These are phyloP conservation scores for Metschnikowia matae DNA, from an alignment of 805 yeast species.

Conservation along the genomic window DNA sequence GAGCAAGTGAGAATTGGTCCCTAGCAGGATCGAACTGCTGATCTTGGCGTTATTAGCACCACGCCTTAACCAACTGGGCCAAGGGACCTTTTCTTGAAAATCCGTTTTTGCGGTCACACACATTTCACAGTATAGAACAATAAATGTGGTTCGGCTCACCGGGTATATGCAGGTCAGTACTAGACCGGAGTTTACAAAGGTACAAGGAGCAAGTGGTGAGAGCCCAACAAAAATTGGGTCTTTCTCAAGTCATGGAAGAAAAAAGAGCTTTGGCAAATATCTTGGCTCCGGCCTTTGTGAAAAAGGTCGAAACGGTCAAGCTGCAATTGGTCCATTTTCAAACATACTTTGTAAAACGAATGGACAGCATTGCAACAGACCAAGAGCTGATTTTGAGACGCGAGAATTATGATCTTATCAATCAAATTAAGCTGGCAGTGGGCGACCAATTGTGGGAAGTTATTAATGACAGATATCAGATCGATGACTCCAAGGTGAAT, in stretches of 20 bases:
- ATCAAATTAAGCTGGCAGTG: neutral
- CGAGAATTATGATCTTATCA: no score
- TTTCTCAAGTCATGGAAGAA: neutral
- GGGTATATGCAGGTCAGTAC: no score
- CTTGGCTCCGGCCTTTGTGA: neutral
- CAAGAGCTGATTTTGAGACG: no score
- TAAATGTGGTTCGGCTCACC: neutral
- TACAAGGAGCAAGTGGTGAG: neutral
- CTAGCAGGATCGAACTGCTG: slow-evolving; percentile 89
- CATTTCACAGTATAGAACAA: neutral
- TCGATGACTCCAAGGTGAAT: no score
- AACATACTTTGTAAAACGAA: no score
- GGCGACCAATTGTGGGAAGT: neutral
- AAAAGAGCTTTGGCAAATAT: neutral
- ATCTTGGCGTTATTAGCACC: slow-evolving; percentile 59
- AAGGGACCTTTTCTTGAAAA: slow-evolving; percentile 5
- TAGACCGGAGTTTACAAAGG: no score
- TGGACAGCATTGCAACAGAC: no score
- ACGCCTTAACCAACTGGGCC: slow-evolving; percentile 39
- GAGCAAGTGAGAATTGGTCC: slow-evolving; percentile 50
- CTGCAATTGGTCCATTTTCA: no score
- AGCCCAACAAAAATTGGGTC: neutral
- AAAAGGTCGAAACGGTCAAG: neutral
- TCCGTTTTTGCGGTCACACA: neutral
- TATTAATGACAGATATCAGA: no score